Conservation (phyloP, 805 yeast genomes). For the Yamadazyma laniorum region DNA sequence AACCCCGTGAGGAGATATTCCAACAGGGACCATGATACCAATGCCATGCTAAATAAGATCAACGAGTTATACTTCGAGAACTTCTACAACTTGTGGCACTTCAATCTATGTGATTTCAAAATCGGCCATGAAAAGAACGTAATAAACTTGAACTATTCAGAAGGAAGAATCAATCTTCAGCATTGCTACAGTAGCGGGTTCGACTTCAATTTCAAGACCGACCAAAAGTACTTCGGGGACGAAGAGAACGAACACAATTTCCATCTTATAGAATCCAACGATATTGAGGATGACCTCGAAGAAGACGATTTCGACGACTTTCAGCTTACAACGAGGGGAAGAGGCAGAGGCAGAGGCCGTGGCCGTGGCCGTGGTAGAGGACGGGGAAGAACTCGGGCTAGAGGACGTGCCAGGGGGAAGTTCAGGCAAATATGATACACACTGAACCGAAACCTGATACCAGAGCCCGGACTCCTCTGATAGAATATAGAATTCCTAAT, state of each 20-base stretch:
- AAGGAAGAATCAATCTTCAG: slow-evolving; percentile 49
- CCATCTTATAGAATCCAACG: slow-evolving; percentile 3
- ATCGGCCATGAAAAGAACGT: slow-evolving; percentile 19
- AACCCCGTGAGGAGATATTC: too few species aligned
- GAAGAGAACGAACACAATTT: slow-evolving; percentile 14
- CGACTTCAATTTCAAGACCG: slow-evolving; percentile 51
- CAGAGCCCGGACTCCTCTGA: too few species aligned
- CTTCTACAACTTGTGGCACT: slow-evolving; percentile 75
- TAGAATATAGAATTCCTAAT: too few species aligned
- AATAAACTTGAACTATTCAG: slow-evolving; percentile 46
- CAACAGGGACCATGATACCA: slow-evolving; percentile 4
- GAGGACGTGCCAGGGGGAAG: slow-evolving; percentile 18
- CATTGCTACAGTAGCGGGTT: slow-evolving; percentile 58
- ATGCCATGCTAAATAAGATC: slow-evolving; percentile 24
- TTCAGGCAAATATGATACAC: slow-evolving; percentile 1
- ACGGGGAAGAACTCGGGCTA: slow-evolving; percentile 9
- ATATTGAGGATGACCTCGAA: slow-evolving; percentile 12
- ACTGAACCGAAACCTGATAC: too few species aligned
- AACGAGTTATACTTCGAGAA: slow-evolving; percentile 64
- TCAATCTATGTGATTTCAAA: slow-evolving; percentile 60
- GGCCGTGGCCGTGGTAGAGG: slow-evolving; percentile 16
- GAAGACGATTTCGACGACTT: slow-evolving; percentile 16
- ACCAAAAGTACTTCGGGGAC: slow-evolving; percentile 9
- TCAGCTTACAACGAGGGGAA: slow-evolving; percentile 6
- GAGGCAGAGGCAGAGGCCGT: slow-evolving; percentile 16